These are phyloP conservation scores for Tolypocladium album DNA, from an alignment of 2,329 filamentous ascomycete genomes.

Conservation along the genomic window DNA sequence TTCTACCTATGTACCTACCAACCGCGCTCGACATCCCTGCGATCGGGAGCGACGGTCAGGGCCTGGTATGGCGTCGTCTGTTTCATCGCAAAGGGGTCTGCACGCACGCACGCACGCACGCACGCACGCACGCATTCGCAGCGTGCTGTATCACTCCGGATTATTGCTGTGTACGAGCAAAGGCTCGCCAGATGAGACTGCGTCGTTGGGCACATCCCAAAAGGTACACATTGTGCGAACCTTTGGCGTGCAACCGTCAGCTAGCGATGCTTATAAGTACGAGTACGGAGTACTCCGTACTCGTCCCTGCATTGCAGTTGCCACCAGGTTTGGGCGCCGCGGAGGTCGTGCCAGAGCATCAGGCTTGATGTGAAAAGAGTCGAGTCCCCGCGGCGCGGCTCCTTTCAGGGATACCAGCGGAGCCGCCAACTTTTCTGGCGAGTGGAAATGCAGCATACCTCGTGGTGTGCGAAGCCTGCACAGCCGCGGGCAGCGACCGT, in stretches of 20 bases:
- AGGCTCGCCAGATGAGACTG: not conserved
- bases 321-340: not conserved
- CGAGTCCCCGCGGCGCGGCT: not conserved
- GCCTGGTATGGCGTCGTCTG: not conserved
- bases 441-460: not conserved
- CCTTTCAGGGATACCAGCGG: not conserved
- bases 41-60: not conserved
- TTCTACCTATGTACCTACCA: not conserved
- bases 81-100: not conserved
- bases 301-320: not conserved
- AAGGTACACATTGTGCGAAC: not conserved
- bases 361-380: conserved; percentile 1
- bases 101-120: not conserved
- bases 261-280: not conserved
- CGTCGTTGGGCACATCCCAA: not conserved
- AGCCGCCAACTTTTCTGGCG: not conserved
- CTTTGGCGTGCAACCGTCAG: not conserved
- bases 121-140: no score
- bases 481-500: conserved; percentile 3
- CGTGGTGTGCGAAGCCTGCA: conserved; percentile 7
- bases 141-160: not conserved
- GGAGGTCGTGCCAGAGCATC: not conserved
- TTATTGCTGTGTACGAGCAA: not conserved
- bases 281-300: no score
- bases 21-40: not conserved